Conservation (phyloP, 345 rosid species). For the Salix udensis region DNA sequence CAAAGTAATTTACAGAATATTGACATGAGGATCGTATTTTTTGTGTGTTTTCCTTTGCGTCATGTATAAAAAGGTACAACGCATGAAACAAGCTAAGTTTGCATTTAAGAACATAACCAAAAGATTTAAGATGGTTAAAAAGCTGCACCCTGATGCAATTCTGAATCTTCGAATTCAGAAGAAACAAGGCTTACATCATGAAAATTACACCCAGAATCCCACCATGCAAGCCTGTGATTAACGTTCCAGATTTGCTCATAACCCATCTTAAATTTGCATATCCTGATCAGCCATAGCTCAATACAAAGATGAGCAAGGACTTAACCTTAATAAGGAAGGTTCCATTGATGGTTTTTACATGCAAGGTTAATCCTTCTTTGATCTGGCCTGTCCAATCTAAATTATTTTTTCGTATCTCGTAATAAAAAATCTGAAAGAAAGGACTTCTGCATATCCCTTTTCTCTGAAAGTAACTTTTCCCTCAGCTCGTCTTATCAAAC, state of each 20-base stretch:
- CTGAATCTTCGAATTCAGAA: slow-evolving; percentile 60
- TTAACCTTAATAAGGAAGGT: background rate
- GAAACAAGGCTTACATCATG: background rate
- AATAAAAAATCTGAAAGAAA: too few relatives aligned
- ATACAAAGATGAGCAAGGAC: background rate
- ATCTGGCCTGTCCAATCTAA: background rate
- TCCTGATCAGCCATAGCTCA: background rate
- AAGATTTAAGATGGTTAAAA: background rate
- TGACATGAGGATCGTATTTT: too few relatives aligned
- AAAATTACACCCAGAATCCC: too few relatives aligned
- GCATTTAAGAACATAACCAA: background rate
- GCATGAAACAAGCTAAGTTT: too few relatives aligned
- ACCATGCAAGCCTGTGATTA: too few relatives aligned
- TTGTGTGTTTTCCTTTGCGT: too few relatives aligned
- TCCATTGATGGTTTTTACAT: background rate
- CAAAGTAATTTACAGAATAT: too few relatives aligned
- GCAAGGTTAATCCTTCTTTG: background rate
- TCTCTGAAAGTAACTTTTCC: too few relatives aligned
- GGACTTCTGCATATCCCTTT: too few relatives aligned
- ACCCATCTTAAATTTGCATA: background rate
- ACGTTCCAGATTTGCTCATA: background rate
- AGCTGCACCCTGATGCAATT: slow-evolving; percentile 18
- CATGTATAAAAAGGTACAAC: too few relatives aligned
- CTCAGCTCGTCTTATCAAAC: background rate
- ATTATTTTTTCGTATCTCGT: background rate